Percentiles rank a stretch among this genome's conserved stretches.
These are phyloP conservation scores for Lachnellula hyalina DNA, from an alignment of 2,329 filamentous ascomycete species.

Conservation along the genomic window DNA sequence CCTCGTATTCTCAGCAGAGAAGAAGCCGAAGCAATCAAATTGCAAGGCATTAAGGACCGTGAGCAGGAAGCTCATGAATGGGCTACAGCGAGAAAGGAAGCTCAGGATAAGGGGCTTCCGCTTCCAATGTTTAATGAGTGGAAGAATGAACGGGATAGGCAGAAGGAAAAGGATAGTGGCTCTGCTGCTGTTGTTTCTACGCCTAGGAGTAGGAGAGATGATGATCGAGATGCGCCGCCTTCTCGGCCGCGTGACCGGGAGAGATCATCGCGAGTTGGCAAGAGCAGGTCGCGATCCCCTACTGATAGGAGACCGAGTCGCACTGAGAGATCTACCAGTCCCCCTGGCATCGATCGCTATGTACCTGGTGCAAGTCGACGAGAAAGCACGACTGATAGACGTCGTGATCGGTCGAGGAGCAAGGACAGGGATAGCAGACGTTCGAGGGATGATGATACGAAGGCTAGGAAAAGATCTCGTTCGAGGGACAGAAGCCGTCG, in stretches of 20 bases:
- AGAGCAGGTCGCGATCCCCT: constrained; percentile 28
- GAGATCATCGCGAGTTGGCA: constrained; percentile 22
- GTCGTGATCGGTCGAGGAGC: constrained; percentile 2
- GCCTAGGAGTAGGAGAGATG: constrained; percentile 9
- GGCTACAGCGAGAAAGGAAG: constrained; percentile 55
- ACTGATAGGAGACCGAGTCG: constrained; percentile 23
- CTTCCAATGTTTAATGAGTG: constrained; percentile 39
- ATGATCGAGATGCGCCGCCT: constrained; percentile 14
- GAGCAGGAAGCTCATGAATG: constrained; percentile 62
- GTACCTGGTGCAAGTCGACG: constrained; percentile 27
- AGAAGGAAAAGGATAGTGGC: constrained; percentile 1
- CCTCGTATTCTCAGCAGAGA: constrained; percentile 8
- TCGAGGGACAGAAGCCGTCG: constrained; percentile 3
- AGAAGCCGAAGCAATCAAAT: constrained; percentile 41
- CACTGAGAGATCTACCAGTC: constrained; percentile 30
- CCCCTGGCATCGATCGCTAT: constrained; percentile 31
- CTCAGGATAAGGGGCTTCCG: constrained; percentile 52
- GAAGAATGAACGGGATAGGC: constrained; percentile 8
- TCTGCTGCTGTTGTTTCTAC: background rate
- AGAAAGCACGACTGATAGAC: constrained; percentile 15
- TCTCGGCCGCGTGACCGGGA: constrained; percentile 27
- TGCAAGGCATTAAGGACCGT: constrained; percentile 55
- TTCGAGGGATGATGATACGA: constrained; percentile 1
- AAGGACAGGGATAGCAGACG: constrained; percentile 5
- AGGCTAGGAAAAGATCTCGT: constrained; percentile 1